A percentile compares a stretch with the other conserved stretches of the same genome.
Conservation (phyloP, 805 yeast genomes). For the Zygotorulaspora danielsina region DNA sequence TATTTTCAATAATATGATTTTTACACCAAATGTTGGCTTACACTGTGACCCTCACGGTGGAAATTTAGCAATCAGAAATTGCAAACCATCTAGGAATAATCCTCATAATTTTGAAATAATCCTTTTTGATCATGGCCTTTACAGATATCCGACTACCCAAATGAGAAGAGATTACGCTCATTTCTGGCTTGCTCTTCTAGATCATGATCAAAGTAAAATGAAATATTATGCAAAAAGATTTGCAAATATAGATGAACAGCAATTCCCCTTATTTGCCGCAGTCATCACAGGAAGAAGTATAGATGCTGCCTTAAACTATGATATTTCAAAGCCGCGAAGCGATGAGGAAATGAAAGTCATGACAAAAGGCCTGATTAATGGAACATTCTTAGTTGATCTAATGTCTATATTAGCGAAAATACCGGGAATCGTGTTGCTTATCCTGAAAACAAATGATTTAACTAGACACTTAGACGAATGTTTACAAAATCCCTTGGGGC, state of each 20-base stretch:
- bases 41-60: constrained; percentile 99
- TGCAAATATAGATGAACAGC: constrained; percentile 72
- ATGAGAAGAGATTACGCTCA: constrained; percentile 80
- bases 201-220: constrained; percentile 64
- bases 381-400: constrained; percentile 63
- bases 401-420: constrained; percentile 74
- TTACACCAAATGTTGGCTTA: constrained; percentile 83
- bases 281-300: constrained; percentile 95
- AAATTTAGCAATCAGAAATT: constrained; percentile 72
- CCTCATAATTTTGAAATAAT: constrained; percentile 84
- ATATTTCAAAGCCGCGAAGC: constrained; percentile 51
- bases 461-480: constrained; percentile 85
- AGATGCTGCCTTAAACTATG: constrained; percentile 63
- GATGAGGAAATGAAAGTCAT: constrained; percentile 63
- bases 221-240: constrained; percentile 66
- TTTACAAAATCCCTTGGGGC: constrained; percentile 76
- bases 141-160: constrained; percentile 72
- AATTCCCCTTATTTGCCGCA: constrained; percentile 81
- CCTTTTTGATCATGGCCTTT: constrained; percentile 91
- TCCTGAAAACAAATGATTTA: constrained; percentile 89
- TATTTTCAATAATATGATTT: constrained; percentile 91
- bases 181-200: constrained; percentile 87
- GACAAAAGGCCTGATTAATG: constrained; percentile 57
- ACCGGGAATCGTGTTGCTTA: constrained; percentile 81
- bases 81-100: constrained; percentile 30